Evolutionary conservation across 176 grass and related monocot species (phyloP).

Genomic region (Zoysia pacifica): DNA sequence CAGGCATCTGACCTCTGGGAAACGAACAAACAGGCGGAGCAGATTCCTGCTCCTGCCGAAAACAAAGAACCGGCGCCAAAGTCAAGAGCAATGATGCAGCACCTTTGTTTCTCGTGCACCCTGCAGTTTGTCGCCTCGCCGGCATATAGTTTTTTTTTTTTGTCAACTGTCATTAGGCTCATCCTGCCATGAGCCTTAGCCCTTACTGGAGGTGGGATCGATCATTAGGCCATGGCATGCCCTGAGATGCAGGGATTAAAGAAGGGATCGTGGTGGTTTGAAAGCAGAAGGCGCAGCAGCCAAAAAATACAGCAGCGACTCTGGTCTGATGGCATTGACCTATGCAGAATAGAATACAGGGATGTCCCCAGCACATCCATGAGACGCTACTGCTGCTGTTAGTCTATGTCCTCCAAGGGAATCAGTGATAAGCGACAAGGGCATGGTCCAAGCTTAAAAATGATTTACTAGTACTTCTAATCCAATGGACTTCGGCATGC

Average conservation of each 20-base stretch:
- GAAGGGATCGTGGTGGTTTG: neutral
- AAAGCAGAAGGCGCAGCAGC: conserved; percentile 19
- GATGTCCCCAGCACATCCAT: conserved; percentile 35
- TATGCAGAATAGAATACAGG: conserved; percentile 1
- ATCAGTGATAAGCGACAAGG: conserved; percentile 36
- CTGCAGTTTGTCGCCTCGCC: conserved; percentile 19
- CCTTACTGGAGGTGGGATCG: too few species aligned
- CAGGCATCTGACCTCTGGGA: conserved; percentile 44
- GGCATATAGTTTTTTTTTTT: neutral
- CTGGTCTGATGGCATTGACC: conserved; percentile 39
- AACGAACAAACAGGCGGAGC: conserved; percentile 43
- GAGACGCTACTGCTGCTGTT: neutral
- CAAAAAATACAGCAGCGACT: neutral
- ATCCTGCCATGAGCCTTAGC: too few species aligned
- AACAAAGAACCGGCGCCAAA: conserved; percentile 16
- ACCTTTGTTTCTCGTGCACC: conserved; percentile 36
- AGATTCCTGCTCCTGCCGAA: conserved; percentile 28
- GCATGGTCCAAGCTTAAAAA: conserved; percentile 45
- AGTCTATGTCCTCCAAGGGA: conserved; percentile 44
- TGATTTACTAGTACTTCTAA: conserved; percentile 25
- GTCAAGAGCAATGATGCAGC: conserved; percentile 44
- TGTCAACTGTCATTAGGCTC: neutral
- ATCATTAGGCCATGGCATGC: conserved; percentile 18
- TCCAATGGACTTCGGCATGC: conserved; percentile 18
- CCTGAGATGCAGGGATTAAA: neutral